Conservation (phyloP, 176 grass and related monocot genomes). For the Tuctoria greenei region DNA sequence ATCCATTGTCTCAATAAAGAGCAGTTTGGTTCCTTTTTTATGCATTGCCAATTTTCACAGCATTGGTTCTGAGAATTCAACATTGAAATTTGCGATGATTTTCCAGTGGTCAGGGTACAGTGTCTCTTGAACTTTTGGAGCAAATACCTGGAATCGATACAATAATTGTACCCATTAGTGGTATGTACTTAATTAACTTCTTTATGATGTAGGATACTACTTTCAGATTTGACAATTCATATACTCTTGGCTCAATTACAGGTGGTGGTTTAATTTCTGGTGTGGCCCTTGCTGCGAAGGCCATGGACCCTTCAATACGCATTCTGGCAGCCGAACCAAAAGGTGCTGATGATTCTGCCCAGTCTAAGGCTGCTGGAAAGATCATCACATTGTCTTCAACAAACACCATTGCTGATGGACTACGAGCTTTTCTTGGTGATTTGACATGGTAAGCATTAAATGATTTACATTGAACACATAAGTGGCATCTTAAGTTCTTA, state of each 20-base stretch:
- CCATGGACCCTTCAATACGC: conserved; percentile 78
- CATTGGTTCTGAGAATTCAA: conserved; percentile 9
- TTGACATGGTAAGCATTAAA: conserved; percentile 65
- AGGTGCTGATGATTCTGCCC: conserved; percentile 85
- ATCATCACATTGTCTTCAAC: conserved; percentile 71
- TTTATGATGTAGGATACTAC: not conserved
- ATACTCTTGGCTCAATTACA: conserved; percentile 34
- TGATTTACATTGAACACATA: not conserved
- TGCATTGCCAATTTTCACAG: not conserved
- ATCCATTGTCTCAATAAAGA: not conserved
- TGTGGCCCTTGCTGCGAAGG: conserved; percentile 80
- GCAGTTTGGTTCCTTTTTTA: not conserved
- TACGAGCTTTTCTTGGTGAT: conserved; percentile 90
- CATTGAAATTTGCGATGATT: conserved; percentile 28
- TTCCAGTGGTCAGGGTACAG: conserved; percentile 92
- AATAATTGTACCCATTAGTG: conserved; percentile 90
- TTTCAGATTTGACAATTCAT: not conserved
- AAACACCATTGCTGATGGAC: conserved; percentile 85
- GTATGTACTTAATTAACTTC: conserved; percentile 37
- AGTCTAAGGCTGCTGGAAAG: conserved; percentile 74
- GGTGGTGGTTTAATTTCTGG: conserved; percentile 94
- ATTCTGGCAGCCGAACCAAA: conserved; percentile 87
- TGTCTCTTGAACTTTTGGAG: conserved; percentile 84
- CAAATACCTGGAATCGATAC: conserved; percentile 68
- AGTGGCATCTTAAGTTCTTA: not conserved